A percentile compares a stretch with the other conserved stretches of the same genome.
These are phyloP conservation scores for Halophytophthora polymorphica DNA, from an alignment of 352 stramenopile genomes.

Conservation along the genomic window DNA sequence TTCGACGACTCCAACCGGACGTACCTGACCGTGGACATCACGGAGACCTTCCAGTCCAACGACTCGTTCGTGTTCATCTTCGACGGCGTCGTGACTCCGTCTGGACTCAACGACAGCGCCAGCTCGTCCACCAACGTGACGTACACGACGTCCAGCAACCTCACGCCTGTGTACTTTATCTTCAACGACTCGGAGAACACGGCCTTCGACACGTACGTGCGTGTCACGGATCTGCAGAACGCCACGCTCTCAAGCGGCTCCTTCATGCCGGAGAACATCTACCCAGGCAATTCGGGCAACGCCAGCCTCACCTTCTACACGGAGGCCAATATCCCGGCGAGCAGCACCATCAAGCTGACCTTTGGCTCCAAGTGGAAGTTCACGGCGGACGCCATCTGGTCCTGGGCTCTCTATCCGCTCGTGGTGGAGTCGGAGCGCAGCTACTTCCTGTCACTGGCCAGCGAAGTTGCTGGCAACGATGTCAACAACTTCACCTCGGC, in stretches of 20 bases:
- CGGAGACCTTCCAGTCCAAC: constrained; percentile 38
- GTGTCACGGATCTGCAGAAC: constrained; percentile 37
- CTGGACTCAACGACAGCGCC: constrained; percentile 40
- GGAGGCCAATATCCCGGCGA: constrained; percentile 47
- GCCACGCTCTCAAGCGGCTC: constrained; percentile 62
- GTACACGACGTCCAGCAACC: constrained; percentile 45
- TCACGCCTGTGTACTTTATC: constrained; percentile 73
- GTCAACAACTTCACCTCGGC: constrained; percentile 28
- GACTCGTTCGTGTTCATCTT: constrained; percentile 69
- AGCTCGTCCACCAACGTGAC: constrained; percentile 30
- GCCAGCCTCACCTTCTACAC: constrained; percentile 77
- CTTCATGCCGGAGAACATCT: constrained; percentile 84
- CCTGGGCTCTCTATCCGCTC: constrained; percentile 36
- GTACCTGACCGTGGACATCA: constrained; percentile 71
- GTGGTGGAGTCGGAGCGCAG: constrained; percentile 10
- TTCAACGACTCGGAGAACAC: constrained; percentile 71
- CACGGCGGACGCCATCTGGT: constrained; percentile 42
- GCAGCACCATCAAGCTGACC: constrained; percentile 49
- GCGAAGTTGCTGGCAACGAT: constrained; percentile 3
- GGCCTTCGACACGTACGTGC: constrained; percentile 69
- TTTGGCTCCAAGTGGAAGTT: constrained; percentile 71
- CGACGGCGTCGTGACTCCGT: constrained; percentile 59
- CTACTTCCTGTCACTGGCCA: constrained; percentile 8
- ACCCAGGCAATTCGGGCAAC: constrained; percentile 76
- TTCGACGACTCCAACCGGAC: constrained; percentile 34